Conservation (phyloP, 257 asterid species). For the Salvia rosmarinus region DNA sequence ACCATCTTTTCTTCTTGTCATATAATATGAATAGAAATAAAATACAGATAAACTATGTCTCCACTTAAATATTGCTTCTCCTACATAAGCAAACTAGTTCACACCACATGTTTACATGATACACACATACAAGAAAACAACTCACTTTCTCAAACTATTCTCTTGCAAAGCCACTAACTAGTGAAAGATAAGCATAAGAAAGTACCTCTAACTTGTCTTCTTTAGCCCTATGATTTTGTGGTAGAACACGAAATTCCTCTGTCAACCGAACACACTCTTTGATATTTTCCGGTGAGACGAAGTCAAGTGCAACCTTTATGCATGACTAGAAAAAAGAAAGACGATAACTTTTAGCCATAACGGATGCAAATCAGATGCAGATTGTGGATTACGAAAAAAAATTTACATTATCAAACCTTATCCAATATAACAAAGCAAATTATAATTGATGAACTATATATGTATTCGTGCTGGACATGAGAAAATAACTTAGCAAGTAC, state of each 20-base stretch:
- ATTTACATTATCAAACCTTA: no score
- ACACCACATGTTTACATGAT: neutral
- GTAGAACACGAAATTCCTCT: constrained; percentile 77
- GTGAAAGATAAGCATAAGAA: constrained; percentile 18
- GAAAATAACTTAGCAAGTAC: no score
- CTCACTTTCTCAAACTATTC: neutral
- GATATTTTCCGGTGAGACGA: constrained; percentile 90
- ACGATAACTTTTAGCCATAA: neutral
- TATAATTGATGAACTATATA: no score
- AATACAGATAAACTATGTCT: neutral
- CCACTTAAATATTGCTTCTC: neutral
- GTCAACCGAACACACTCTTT: constrained; percentile 71
- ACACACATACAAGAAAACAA: neutral
- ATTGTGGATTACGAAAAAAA: neutral
- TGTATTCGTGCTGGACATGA: no score
- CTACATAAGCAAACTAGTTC: neutral
- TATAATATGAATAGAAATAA: neutral
- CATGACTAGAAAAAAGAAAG: constrained; percentile 62
- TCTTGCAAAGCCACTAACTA: constrained; percentile 5
- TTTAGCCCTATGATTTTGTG: constrained; percentile 79
- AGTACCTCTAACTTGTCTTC: constrained; percentile 86
- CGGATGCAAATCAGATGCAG: constrained; percentile 8
- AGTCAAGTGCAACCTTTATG: constrained; percentile 87
- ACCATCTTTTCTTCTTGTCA: neutral
- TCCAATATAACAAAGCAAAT: no score